Percentiles rank a stretch among this genome's conserved stretches.
These are phyloP conservation scores for Trichoderma sp. DNA, from an alignment of 2,329 filamentous ascomycete genomes.

Conservation along the genomic window DNA sequence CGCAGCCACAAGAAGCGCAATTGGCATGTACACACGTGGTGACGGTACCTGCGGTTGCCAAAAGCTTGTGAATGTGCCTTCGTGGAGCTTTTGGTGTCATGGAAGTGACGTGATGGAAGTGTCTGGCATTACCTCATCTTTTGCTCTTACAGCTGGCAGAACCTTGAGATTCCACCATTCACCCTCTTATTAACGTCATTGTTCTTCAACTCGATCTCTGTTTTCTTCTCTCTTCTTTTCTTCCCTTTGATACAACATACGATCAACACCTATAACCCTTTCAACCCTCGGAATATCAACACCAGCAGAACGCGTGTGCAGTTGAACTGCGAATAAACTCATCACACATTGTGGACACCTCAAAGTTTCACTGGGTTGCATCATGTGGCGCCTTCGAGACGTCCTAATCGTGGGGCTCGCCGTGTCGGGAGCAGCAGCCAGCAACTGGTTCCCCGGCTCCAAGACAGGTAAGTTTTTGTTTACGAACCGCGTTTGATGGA, in stretches of 20 bases:
- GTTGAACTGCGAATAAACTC: neutral
- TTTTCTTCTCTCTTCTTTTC: neutral
- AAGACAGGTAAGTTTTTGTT: conserved; percentile 66
- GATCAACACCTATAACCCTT: neutral
- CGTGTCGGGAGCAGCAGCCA: conserved; percentile 66
- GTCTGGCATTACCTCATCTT: conserved; percentile 17
- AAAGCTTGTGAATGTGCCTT: conserved; percentile 9
- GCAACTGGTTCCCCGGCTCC: conserved; percentile 72
- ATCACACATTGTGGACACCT: neutral
- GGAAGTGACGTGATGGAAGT: conserved; percentile 21
- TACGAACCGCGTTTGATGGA: neutral
- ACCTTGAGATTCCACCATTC: neutral
- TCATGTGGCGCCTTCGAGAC: conserved; percentile 75
- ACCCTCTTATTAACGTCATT: neutral
- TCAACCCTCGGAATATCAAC: neutral
- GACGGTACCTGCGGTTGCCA: neutral
- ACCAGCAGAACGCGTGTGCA: neutral
- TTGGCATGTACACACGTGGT: neutral
- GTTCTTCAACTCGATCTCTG: neutral
- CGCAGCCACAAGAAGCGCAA: neutral
- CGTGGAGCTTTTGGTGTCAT: conserved; percentile 9
- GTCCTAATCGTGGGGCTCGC: conserved; percentile 70
- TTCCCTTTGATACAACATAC: neutral
- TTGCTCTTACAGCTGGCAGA: neutral
- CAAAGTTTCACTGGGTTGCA: conserved; percentile 27